Percentiles rank a stretch among this genome's conserved stretches.
phyloP scores from a whole-genome alignment of 179 eudicot species.

The Camellia oleifera region DNA sequence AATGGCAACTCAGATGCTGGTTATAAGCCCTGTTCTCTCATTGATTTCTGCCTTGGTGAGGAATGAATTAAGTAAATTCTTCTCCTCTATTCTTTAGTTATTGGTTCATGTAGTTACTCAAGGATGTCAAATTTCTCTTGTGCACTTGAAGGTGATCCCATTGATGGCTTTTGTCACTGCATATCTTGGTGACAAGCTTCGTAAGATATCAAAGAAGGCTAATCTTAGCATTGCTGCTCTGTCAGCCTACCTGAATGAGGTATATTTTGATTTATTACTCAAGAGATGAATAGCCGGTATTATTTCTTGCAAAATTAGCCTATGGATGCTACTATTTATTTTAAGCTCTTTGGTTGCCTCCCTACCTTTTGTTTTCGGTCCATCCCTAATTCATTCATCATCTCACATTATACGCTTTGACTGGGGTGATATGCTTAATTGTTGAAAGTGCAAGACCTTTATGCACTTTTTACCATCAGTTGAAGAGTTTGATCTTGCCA shows the following conservation, averaged over 20 bases:
- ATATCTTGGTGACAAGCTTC: slow-evolving; percentile 82
- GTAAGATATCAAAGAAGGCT: slow-evolving; percentile 64
- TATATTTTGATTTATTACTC: slow-evolving; percentile 20
- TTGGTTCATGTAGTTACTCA: not conserved
- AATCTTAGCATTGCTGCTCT: slow-evolving; percentile 74
- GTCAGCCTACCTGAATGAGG: slow-evolving; percentile 95
- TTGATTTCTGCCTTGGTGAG: slow-evolving; percentile 75
- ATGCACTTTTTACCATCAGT: not conserved
- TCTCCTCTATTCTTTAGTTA: not conserved
- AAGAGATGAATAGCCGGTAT: not conserved
- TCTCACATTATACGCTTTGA: not conserved
- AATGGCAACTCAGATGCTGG: slow-evolving; percentile 88
- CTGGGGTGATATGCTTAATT: not conserved
- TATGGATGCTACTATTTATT: not conserved
- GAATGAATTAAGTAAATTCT: slow-evolving; percentile 6
- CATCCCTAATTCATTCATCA: not conserved
- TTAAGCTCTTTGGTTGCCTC: not conserved
- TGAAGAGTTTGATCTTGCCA: not conserved
- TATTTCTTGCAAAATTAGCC: too few relatives aligned
- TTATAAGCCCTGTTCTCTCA: slow-evolving; percentile 71
- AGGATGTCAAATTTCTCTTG: slow-evolving; percentile 13
- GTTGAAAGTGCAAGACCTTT: not conserved
- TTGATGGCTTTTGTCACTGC: slow-evolving; percentile 57
- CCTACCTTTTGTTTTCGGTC: not conserved
- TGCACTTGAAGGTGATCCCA: slow-evolving; percentile 64